Conservation (phyloP, 2,329 filamentous ascomycete species). For the Botryotinia narcissicola region DNA sequence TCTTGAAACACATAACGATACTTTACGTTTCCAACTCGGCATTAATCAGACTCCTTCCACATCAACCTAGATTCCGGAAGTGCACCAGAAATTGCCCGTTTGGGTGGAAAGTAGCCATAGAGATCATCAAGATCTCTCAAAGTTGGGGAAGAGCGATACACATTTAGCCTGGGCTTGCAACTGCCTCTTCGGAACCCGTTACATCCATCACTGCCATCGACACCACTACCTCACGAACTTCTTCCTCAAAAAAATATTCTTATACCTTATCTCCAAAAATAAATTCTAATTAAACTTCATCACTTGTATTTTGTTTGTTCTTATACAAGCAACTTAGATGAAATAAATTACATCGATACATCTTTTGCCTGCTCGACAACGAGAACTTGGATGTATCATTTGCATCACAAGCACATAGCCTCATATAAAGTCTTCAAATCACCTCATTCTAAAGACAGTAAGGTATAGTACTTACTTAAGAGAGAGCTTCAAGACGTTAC, state of each 20-base stretch:
- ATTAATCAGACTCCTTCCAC: constrained; percentile 12
- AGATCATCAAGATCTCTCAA: not conserved
- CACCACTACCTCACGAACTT: not conserved
- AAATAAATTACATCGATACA: not conserved
- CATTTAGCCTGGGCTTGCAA: constrained; percentile 2
- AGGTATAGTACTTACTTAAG: constrained; percentile 18
- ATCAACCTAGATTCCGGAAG: constrained; percentile 4
- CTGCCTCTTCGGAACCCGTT: constrained; percentile 7
- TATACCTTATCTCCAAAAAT: not conserved
- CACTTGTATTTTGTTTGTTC: not conserved
- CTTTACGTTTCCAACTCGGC: not conserved
- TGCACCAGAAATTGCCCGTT: constrained; percentile 9
- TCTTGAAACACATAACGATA: constrained; percentile 18
- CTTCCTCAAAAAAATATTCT: not conserved
- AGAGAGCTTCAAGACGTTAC: constrained; percentile 1
- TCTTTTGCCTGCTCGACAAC: constrained; percentile 3
- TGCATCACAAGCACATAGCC: not conserved
- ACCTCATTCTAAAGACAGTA: constrained; percentile 13
- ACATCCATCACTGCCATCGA: not conserved
- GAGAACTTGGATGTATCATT: not conserved
- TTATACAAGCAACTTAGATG: not conserved
- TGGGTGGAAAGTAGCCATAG: constrained; percentile 10
- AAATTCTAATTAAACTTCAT: constrained; percentile 1
- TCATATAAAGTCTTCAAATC: not conserved
- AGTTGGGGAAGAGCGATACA: constrained; percentile 8